Conservation (phyloP, 208 protist genomes). For the Crithidia acanthocephali region DNA sequence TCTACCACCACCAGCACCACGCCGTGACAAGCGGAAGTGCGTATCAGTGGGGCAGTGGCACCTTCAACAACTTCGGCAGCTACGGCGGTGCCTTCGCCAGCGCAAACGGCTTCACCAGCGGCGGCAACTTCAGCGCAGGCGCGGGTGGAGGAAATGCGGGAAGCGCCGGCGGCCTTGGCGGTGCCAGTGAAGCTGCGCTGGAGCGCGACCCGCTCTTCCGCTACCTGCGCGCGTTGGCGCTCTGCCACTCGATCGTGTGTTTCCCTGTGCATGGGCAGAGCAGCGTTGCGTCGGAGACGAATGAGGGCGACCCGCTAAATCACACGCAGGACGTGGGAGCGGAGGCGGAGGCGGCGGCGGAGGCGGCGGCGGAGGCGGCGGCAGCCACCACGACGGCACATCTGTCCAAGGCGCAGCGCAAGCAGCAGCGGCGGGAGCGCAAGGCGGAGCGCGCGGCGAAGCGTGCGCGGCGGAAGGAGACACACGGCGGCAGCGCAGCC, state of each 20-base stretch:
- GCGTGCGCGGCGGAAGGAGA: too few relatives aligned
- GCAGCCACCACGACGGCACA: neutral
- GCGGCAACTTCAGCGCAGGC: neutral
- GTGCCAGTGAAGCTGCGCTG: constrained; percentile 42
- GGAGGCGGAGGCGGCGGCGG: neutral
- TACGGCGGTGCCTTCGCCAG: neutral
- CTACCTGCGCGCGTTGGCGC: constrained; percentile 67
- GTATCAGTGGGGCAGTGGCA: constrained; percentile 18
- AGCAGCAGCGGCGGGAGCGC: neutral
- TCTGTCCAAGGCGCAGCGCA: constrained; percentile 1
- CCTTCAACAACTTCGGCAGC: constrained; percentile 2
- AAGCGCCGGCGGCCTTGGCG: constrained; percentile 5
- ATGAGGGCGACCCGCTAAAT: neutral
- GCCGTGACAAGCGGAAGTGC: constrained; percentile 1
- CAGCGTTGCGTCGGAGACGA: neutral
- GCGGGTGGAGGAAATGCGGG: constrained; percentile 7
- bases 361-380: neutral
- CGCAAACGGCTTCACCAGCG: neutral
- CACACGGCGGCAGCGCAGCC: too few relatives aligned
- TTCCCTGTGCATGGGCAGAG: constrained; percentile 40
- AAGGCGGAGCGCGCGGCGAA: neutral
- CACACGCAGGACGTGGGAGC: neutral
- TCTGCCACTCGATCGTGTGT: constrained; percentile 87
- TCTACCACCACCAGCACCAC: neutral
- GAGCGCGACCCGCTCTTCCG: constrained; percentile 55